Percentiles rank a stretch among this genome's conserved stretches.
Conservation (phyloP, 2,329 filamentous ascomycete genomes). For the Herpotrichia juniperi region DNA sequence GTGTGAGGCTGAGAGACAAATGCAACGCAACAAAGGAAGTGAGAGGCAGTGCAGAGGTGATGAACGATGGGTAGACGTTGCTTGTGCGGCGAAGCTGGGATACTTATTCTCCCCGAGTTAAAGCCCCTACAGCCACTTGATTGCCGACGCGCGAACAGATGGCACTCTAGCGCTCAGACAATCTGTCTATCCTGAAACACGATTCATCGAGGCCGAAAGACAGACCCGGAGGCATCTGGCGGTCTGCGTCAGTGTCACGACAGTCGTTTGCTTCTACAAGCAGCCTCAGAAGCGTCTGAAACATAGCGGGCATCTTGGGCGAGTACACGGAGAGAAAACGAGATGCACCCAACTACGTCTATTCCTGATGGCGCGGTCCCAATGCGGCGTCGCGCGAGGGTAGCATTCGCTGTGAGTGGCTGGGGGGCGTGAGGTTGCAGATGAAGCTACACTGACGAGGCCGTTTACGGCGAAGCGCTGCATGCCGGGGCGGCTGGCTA, state of each 20-base stretch:
- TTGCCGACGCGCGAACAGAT: conserved; percentile 17
- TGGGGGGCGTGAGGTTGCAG: conserved; percentile 26
- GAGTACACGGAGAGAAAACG: conserved; percentile 29
- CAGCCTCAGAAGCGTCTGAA: conserved; percentile 42
- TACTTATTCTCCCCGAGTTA: conserved; percentile 44
- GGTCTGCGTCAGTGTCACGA: conserved; percentile 40
- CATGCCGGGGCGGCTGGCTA: conserved; percentile 42
- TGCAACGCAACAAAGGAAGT: conserved; percentile 43
- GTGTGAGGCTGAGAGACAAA: conserved; percentile 46
- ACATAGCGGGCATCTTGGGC: conserved; percentile 41
- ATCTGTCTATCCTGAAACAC: conserved; percentile 50
- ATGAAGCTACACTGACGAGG: conserved; percentile 24
- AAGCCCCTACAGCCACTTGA: conserved; percentile 41
- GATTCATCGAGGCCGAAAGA: conserved; percentile 39
- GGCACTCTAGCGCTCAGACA: conserved; percentile 42
- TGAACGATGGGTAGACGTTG: conserved; percentile 32
- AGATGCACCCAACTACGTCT: conserved; percentile 16
- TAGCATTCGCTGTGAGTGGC: conserved; percentile 32
- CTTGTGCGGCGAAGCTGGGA: conserved; percentile 43
- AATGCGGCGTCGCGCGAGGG: conserved; percentile 22
- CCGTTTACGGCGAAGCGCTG: conserved; percentile 40
- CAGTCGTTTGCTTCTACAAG: conserved; percentile 24
- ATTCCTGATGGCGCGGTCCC: conserved; percentile 27
- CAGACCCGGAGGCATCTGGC: conserved; percentile 29
- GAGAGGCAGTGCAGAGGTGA: conserved; percentile 37